These are phyloP conservation scores for Cutaneotrichosporon curvatum DNA, from an alignment of 1,284 basidiomycete species.

Conservation along the genomic window DNA sequence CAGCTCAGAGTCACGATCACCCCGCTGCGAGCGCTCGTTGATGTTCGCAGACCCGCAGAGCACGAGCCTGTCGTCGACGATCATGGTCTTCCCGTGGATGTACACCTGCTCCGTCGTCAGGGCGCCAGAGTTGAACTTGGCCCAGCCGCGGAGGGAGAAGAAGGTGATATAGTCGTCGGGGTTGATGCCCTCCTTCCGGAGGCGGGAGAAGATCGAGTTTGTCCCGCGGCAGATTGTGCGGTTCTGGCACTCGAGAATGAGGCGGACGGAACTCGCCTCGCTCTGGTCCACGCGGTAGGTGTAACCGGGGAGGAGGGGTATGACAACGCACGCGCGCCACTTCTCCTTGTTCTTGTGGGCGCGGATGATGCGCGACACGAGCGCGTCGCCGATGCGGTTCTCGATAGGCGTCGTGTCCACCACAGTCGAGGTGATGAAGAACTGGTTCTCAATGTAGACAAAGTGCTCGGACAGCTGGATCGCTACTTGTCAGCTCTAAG, in stretches of 20 bases:
- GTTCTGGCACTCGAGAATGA: constrained; percentile 91
- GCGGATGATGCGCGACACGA: constrained; percentile 83
- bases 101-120: constrained; percentile 91
- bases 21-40: constrained; percentile 91
- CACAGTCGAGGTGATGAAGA: constrained; percentile 91
- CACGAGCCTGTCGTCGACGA: constrained; percentile 89
- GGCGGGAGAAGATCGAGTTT: constrained; percentile 80
- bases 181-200: constrained; percentile 82
- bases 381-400: constrained; percentile 89
- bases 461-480: constrained; percentile 82
- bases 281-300: constrained; percentile 86
- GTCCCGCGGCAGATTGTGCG: constrained; percentile 82
- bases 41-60: constrained; percentile 99
- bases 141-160: constrained; percentile 91
- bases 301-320: constrained; percentile 90
- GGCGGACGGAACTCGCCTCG: constrained; percentile 86
- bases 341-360: constrained; percentile 73
- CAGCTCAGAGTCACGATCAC: constrained; percentile 93
- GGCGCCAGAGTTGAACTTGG: constrained; percentile 73
- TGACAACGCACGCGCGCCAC: constrained; percentile 90
- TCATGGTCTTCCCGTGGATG: constrained; percentile 78
- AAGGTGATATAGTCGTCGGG: constrained; percentile 89
- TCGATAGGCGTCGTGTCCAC: constrained; percentile 81
- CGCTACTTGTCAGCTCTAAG: constrained; percentile 53
- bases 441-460: constrained; percentile 77